Evolutionary conservation across 176 grass and related monocot species (phyloP).

Genomic region (Luzula sylvatica): DNA sequence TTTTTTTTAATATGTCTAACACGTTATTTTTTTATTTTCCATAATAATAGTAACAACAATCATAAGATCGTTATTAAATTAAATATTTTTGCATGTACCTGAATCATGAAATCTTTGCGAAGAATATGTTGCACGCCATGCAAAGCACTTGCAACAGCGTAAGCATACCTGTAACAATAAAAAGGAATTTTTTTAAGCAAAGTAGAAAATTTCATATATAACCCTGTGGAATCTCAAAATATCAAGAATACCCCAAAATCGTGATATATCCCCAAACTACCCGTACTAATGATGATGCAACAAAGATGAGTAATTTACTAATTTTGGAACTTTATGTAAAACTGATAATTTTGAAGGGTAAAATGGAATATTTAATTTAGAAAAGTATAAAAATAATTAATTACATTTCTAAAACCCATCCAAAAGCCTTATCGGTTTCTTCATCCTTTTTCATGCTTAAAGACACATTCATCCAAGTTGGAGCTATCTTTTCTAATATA

Average conservation of each 20-base stretch:
- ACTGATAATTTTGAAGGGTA: too few relatives aligned
- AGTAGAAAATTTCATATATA: conserved; percentile 1
- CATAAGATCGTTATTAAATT: too few relatives aligned
- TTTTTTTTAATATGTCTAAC: too few relatives aligned
- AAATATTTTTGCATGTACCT: too few relatives aligned
- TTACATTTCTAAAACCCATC: conserved; percentile 99
- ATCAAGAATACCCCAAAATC: too few relatives aligned
- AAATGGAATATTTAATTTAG: background rate
- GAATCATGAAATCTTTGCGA: conserved; percentile 99
- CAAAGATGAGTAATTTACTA: too few relatives aligned
- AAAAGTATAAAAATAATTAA: conserved; percentile 12
- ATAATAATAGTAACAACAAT: too few relatives aligned
- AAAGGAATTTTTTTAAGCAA: too few relatives aligned
- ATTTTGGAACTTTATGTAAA: background rate
- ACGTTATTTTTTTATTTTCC: too few relatives aligned
- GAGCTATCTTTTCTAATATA: conserved; percentile 84
- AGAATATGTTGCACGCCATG: conserved; percentile 94
- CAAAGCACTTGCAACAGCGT: conserved; percentile 94
- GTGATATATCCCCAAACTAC: too few relatives aligned
- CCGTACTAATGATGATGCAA: too few relatives aligned
- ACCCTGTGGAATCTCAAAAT: too few relatives aligned
- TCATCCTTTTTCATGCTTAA: conserved; percentile 84
- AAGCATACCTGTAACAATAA: conserved; percentile 93
- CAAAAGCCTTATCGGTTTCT: conserved; percentile 87
- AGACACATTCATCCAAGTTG: conserved; percentile 97